Evolutionary conservation across 1,139 yeast genomes (phyloP), one percentile per base, ranked within the genome.

Genomic region (Pichia sp.): DNA sequence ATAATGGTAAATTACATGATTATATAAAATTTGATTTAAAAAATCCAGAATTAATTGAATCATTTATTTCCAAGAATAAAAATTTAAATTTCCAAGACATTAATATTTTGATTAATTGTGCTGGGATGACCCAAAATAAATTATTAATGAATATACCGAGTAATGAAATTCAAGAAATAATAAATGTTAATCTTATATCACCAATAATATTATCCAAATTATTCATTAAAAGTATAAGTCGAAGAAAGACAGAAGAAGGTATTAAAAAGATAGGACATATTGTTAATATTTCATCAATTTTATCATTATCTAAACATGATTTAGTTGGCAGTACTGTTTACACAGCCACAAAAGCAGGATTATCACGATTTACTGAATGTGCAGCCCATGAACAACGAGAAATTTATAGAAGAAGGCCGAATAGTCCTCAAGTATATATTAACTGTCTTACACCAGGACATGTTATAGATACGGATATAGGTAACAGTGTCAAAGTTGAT

Each of bases 331-430:
- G 95, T 0, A 56, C 84, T 0, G 81, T 85, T 0, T 92, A 92
- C 60, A 71, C 87, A 1, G 92, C 95, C 0, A 71, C 87, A 41
- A 92, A 92, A 60, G 84, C 89, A 0, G 97, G 95, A 0, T 54
- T 85, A 12, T 58, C 75, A 39, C 87, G 85, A 5, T 83, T 87
- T 55, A 76, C 95, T 0, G 64, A 68, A 38, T 67, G 83, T 0
- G 61, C 87, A 38, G 81, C 92, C 0, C 57, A 62, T 3, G 98
- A 92, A 55, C 62, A 84, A 47, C 73, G 72, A 10, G 46, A 69
- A 1, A 62, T 66, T 35, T 64, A 68, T 2, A 22, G 28, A 3
- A 32, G 37, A 9, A n/a, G n/a, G n/a, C 42, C 45, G 3, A 10
- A 12, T 5, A 4, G 31, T 7, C 29, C 35, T 8, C 23, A 25